Percentiles rank a stretch among this genome's conserved stretches.
These are phyloP conservation scores for Cyathus striatus DNA, from an alignment of 768 basidiomycete species.

Conservation along the genomic window DNA sequence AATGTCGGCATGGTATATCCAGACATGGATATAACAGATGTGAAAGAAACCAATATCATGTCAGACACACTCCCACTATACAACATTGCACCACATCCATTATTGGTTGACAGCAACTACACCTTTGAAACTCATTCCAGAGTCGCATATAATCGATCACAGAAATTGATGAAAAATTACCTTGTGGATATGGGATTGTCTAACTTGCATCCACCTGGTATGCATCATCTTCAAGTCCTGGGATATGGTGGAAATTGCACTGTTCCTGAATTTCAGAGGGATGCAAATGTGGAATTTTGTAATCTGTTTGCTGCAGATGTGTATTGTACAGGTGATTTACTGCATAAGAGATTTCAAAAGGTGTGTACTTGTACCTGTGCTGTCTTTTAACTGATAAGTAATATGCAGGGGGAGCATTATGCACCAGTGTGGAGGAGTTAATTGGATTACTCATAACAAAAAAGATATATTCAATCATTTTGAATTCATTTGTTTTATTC, in stretches of 20 bases:
- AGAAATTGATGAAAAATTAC: neutral
- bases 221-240: slow-evolving; percentile 15
- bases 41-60: neutral
- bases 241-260: slow-evolving; percentile 33
- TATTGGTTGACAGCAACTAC: neutral
- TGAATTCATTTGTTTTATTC: too few species aligned
- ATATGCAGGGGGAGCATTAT: too few species aligned
- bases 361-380: neutral
- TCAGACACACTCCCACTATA: neutral
- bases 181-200: neutral
- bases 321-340: slow-evolving; percentile 28
- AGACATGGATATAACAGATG: too few species aligned
- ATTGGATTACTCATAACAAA: too few species aligned
- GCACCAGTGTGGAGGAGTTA: too few species aligned
- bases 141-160: neutral
- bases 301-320: slow-evolving; percentile 30
- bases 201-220: neutral
- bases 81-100: neutral
- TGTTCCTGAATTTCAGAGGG: slow-evolving; percentile 26
- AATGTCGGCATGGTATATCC: too few species aligned
- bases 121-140: neutral
- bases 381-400: too few species aligned
- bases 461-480: too few species aligned
- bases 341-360: slow-evolving; percentile 13
- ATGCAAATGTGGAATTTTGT: slow-evolving; percentile 9